Evolutionary conservation across 371 early-diverging fungal genomes (phyloP), one percentile per base, ranked within the genome.

Genomic region (Apophysomyces variabilis): DNA sequence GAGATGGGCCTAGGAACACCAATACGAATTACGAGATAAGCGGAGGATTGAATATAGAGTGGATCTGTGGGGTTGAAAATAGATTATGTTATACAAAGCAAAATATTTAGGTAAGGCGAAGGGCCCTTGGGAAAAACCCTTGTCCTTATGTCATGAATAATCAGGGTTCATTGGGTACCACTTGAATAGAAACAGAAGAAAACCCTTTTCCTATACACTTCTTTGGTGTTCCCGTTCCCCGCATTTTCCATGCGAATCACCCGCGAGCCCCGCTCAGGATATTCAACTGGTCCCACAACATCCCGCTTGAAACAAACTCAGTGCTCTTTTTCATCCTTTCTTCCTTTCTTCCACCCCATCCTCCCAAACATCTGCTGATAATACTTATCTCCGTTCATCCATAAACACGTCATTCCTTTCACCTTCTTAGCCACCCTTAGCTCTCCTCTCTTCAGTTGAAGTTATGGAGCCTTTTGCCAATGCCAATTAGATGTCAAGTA

Each of bases 61-160:
- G 46, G 32, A 26, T 26, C 32, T 26, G 32, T 26, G 32, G 32
- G 32, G 32, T 26, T 26, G 32, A 26, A 26, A 26, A 26, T 26
- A 26, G 32, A 26, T 26, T n/a, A 16, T 9, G 54, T 50, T 9
- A 21, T 50, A 50, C 54, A 50, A 50, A 21, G 54, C 3, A 50
- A 21, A 26, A 26, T 26, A 50, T 50, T 50, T 50, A 50, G 54
- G 54, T 50, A 50, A 50, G 54, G 21, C 21, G 21, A 50, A 50
- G 54, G 54, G 54, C 54, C 54, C 54, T 21, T 50, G 54, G 21
- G 21, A 21, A 21, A 21, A 50, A 50, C 54, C 54, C 54, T 50
- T 16, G 54, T 50, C 54, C 54, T 50, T 50, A 50, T 50, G 54
- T 50, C 54, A 50, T 50, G 54, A 50, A 50, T 50, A 50, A 50